Evolutionary conservation across 768 basidiomycete species (phyloP).

Genomic region (Termitomyces heimii): DNA sequence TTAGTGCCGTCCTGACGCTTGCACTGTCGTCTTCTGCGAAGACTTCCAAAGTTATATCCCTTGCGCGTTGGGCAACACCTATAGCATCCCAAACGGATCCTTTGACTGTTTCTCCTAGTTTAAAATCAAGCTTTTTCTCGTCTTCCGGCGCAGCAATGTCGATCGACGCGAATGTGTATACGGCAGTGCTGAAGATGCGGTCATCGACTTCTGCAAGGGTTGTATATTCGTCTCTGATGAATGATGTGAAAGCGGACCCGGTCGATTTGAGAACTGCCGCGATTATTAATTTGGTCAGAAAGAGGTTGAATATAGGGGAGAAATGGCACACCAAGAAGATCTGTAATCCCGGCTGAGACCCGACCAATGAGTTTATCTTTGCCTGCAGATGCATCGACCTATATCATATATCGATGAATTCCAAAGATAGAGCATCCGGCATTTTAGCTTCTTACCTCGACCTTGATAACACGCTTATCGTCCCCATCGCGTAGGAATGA

Average conservation of each 20-base stretch:
- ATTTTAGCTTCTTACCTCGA: slow-evolving; percentile 31
- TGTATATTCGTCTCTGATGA: slow-evolving; percentile 84
- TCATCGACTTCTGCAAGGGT: slow-evolving; percentile 81
- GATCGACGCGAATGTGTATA: slow-evolving; percentile 63
- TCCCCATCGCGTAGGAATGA: slow-evolving; percentile 88
- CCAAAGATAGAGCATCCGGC: neutral
- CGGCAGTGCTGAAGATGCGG: slow-evolving; percentile 84
- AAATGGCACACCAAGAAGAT: slow-evolving; percentile 61
- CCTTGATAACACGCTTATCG: slow-evolving; percentile 70
- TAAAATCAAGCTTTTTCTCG: slow-evolving; percentile 46
- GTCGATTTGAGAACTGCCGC: slow-evolving; percentile 81
- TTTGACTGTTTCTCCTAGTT: slow-evolving; percentile 27
- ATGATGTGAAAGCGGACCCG: slow-evolving; percentile 79
- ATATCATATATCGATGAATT: neutral
- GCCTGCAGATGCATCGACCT: slow-evolving; percentile 64
- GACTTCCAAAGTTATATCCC: slow-evolving; percentile 63
- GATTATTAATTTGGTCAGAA: neutral
- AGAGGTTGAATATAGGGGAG: neutral
- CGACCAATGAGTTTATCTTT: slow-evolving; percentile 56
- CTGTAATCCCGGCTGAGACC: slow-evolving; percentile 67
- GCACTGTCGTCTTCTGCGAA: slow-evolving; percentile 88
- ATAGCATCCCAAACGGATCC: slow-evolving; percentile 59
- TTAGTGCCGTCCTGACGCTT: slow-evolving; percentile 72
- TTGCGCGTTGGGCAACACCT: slow-evolving; percentile 44
- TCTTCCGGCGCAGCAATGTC: slow-evolving; percentile 42